phyloP scores from a whole-genome alignment of 257 asterid genomes.

The Nicotiana obtusifolia region DNA sequence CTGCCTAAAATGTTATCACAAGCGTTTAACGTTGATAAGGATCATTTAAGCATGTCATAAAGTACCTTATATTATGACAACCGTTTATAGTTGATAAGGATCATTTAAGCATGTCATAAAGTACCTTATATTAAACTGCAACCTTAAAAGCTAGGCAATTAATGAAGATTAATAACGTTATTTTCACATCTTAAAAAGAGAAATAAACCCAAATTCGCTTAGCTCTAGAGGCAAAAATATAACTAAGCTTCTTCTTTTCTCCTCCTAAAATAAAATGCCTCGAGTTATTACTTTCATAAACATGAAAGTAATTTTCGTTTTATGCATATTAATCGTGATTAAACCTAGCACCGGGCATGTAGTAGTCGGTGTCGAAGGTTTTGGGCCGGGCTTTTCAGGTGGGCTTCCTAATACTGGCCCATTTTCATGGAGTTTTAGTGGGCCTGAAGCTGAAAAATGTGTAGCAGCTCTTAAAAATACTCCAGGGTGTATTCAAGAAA shows the following conservation, averaged over 20 bases:
- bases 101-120: neutral
- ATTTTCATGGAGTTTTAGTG: neutral
- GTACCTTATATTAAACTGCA: neutral
- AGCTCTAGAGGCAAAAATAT: neutral
- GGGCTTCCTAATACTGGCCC: neutral
- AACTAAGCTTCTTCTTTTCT: neutral
- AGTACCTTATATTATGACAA: neutral
- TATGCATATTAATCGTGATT: conserved; percentile 2
- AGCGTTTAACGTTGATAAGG: too few species aligned
- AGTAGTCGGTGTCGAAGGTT: neutral
- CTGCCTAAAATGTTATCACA: too few species aligned
- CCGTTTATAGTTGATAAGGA: neutral
- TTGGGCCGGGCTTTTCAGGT: neutral
- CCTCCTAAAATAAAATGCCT: neutral
- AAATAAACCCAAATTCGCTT: neutral
- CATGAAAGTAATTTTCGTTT: neutral
- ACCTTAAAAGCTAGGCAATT: neutral
- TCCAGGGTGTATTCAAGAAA: conserved; percentile 24
- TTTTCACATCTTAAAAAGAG: neutral
- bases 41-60: neutral
- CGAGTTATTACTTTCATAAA: neutral
- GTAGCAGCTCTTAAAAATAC: conserved; percentile 11
- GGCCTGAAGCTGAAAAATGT: conserved; percentile 15
- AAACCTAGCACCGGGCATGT: neutral
- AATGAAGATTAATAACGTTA: neutral